Conservation (phyloP, 1,284 basidiomycete species). For the Exsudoporus floridanus region DNA sequence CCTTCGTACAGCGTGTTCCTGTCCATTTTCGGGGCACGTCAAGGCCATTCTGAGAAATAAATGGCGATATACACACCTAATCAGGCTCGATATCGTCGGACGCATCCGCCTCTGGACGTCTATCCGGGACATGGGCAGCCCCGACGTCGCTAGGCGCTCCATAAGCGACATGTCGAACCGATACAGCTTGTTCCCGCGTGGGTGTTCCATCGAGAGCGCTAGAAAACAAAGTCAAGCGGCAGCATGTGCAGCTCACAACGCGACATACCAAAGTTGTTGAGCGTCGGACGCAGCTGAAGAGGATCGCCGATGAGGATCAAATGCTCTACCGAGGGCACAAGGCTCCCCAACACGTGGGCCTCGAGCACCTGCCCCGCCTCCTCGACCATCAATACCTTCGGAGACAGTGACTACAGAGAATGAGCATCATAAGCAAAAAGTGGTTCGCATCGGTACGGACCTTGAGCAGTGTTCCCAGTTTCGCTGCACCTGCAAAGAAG, state of each 20-base stretch:
- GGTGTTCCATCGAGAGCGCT: slow-evolving; percentile 58
- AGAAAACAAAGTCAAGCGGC: neutral
- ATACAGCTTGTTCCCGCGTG: slow-evolving; percentile 46
- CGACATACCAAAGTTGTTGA: slow-evolving; percentile 61
- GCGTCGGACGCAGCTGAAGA: slow-evolving; percentile 62
- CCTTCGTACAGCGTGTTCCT: slow-evolving; percentile 60
- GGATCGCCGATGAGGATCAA: slow-evolving; percentile 73
- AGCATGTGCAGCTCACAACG: neutral
- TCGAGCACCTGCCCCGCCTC: slow-evolving; percentile 80
- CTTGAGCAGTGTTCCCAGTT: slow-evolving; percentile 55
- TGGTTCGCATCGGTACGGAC: slow-evolving; percentile 34
- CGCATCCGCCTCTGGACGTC: slow-evolving; percentile 64
- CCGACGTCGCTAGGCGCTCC: slow-evolving; percentile 54
- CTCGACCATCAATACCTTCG: slow-evolving; percentile 59
- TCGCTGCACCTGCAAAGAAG: slow-evolving; percentile 57
- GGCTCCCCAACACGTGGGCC: slow-evolving; percentile 61
- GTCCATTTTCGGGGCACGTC: neutral
- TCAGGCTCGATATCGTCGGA: slow-evolving; percentile 29
- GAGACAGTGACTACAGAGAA: slow-evolving; percentile 46
- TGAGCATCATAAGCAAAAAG: slow-evolving; percentile 1
- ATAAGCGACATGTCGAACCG: slow-evolving; percentile 64
- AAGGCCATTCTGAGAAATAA: no score
- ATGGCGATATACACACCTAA: no score
- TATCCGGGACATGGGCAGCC: slow-evolving; percentile 57
- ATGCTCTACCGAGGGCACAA: slow-evolving; percentile 62